Evolutionary conservation across 2,329 filamentous ascomycete genomes (phyloP), one percentile per base, ranked within the genome.

Genomic region (Ceratocystis variospora): DNA sequence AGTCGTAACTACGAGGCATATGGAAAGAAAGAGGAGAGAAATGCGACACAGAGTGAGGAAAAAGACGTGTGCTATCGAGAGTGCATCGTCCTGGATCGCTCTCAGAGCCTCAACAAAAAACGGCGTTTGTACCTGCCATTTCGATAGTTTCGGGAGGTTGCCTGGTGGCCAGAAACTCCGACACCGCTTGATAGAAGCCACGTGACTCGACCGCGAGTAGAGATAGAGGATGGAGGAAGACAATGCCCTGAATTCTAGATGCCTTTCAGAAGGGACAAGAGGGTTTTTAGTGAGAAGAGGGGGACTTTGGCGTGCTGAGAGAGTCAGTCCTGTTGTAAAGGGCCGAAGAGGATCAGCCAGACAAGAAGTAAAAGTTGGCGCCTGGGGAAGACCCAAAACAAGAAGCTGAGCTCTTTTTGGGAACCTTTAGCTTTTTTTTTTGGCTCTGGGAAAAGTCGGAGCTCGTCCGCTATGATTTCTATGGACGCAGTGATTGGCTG

Each of bases 111-210:
- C 37, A 41, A 41, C 37, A 41, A 12, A 41, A 41, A 41, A 59
- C 4, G 50, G 63, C 63, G 63, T 64, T 64, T 64, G 63, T 64
- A 64, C 48, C 50, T 64, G 37, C 63, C 63, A 37, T 64, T 64
- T 55, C 22, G 19, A 44, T 37, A 31, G 7, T 19, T 28, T 6
- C 25, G 41, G 63, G 17, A n/a, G 22, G 17, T 55, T 22, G 25
- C 19, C 7, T 25, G 37, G 37, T 41, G 10, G 10, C 37, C 31
- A 28, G 25, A 10, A 28, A 61, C 66, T 67, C 66, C 66, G 66
- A 67, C 41, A 67, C 48, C 66, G 66, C 66, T 67, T n/a, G 50
- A 8, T 5, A 17, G 25, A 10, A 10, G 28, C 61, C 66, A 67
- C 66, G 62, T 67, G 66, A 67, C 50, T 1, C n/a, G 17, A 25